Percentiles rank a stretch among this genome's conserved stretches.
These are phyloP conservation scores for Capsaspora owczarzaki DNA, from an alignment of 78 protist genomes.

Conservation along the genomic window DNA sequence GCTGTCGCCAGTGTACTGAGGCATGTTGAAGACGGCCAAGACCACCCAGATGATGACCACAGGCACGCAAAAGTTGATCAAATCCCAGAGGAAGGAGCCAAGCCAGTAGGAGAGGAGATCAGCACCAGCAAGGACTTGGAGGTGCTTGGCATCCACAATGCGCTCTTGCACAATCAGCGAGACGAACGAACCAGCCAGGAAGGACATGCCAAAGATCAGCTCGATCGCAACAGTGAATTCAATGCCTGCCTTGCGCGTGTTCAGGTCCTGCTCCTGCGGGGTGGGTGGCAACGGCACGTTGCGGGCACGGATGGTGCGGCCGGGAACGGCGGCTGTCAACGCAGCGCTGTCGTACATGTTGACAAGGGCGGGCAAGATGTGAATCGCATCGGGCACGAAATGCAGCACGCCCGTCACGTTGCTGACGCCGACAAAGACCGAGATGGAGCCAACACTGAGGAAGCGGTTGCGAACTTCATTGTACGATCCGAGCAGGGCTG, in stretches of 20 bases:
- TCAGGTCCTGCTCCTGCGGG: not conserved
- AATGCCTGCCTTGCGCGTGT: not conserved
- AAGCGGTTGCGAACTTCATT: not conserved
- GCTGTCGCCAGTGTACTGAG: not conserved
- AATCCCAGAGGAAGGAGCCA: not conserved
- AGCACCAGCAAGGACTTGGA: not conserved
- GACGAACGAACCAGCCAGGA: not conserved
- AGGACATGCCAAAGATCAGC: not conserved
- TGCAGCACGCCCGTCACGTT: not conserved
- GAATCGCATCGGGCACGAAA: not conserved
- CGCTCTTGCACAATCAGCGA: not conserved
- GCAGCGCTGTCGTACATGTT: not conserved
- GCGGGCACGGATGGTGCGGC: not conserved
- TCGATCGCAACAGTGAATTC: not conserved
- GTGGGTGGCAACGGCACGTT: not conserved
- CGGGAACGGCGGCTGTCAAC: not conserved
- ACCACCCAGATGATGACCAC: not conserved
- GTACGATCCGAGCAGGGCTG: not conserved
- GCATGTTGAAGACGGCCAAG: not conserved
- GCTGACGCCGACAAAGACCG: not conserved
- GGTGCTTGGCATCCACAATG: not conserved
- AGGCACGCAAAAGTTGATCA: not conserved
- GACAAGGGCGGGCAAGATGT: not conserved
- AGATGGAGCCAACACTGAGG: not conserved
- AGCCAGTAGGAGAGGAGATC: not conserved